Base-by-base conservation (phyloP, 257 asterid species). In the Petunia secreta region DNA sequence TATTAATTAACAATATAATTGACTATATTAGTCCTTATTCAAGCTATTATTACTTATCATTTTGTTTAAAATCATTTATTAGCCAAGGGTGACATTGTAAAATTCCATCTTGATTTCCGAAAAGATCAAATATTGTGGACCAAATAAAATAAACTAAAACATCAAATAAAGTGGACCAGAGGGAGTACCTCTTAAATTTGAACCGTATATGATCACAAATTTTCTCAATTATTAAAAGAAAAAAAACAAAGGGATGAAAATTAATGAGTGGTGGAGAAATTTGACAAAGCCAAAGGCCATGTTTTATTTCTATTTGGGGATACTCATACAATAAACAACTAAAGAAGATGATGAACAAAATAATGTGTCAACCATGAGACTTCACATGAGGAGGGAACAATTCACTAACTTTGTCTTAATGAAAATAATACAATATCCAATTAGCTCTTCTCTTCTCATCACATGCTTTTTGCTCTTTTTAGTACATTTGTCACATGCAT, bases 321-420 rank as follows among this genome's bases (percentile, higher is more conserved):
- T 71, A 44, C 48, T 44, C 0, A 43, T 67, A 44, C 16, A 34
- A 2, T 48, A 71, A 71, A 34, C 6, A 71, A 71, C 48, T 34
- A 71, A 11, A 71, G 62, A 71, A 71, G 48, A 57, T 71, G 77
- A 25, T 54, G 52, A 75, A 13, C 16, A 52, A 76, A 54, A 53
- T 41, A 14, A 77, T 54, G 65, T 77, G 63, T 4, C 41, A 38
- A 25, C 58, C 59, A 25, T 34, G 41, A 53, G 80, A 75, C 46
- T 63, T 75, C 81, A 81, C 84, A 64, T 81, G 77, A 81, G 62
- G 10, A 37, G 75, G 66, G 73, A 50, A 25, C 77, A 40, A 82
- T 43, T 10, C 57, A 39, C 11, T 40, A 37, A 25, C n/a, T 8
- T 60, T 48, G 46, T 48, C 65, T 36, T 50, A 52, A 36, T 69